Conservation (phyloP, 208 protist genomes). For the Vickermania ingenoplastis region DNA sequence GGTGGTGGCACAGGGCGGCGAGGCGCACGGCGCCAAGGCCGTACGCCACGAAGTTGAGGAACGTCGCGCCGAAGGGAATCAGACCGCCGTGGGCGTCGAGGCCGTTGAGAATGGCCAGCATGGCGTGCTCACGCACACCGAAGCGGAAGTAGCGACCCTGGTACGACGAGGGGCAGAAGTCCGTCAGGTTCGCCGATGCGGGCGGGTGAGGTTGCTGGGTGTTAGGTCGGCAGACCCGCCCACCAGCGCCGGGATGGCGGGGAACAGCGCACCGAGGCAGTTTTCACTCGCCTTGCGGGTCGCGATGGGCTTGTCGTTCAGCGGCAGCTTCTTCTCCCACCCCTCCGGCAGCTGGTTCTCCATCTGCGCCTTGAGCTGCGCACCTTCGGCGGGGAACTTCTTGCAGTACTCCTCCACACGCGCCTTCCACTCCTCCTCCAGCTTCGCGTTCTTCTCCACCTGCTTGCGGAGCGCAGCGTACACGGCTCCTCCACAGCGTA, state of each 20-base stretch:
- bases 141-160: slow-evolving; percentile 93
- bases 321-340: slow-evolving; percentile 77
- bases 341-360: slow-evolving; percentile 61
- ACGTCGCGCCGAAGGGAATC: slow-evolving; percentile 97
- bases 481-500: slow-evolving; percentile 91
- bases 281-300: slow-evolving; percentile 90
- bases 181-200: slow-evolving; percentile 61
- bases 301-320: slow-evolving; percentile 75
- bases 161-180: slow-evolving; percentile 62
- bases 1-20: slow-evolving; percentile 88
- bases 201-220: slow-evolving; percentile 95
- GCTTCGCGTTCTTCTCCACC: slow-evolving; percentile 18
- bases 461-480: slow-evolving; percentile 45
- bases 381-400: slow-evolving; percentile 62
- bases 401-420: slow-evolving; percentile 58
- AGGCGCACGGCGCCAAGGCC: slow-evolving; percentile 92
- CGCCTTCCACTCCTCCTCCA: slow-evolving; percentile 75
- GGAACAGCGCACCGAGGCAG: slow-evolving; percentile 74
- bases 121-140: slow-evolving; percentile 99
- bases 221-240: slow-evolving; percentile 98
- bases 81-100: slow-evolving; percentile 93
- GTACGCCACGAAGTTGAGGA: slow-evolving; percentile 98
- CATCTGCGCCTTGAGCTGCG: slow-evolving; percentile 44
- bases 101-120: slow-evolving; percentile 98
- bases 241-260: slow-evolving; percentile 88